Conservation (phyloP, 2,329 filamentous ascomycete species). For the Chrysoporthe deuterocubensis region DNA sequence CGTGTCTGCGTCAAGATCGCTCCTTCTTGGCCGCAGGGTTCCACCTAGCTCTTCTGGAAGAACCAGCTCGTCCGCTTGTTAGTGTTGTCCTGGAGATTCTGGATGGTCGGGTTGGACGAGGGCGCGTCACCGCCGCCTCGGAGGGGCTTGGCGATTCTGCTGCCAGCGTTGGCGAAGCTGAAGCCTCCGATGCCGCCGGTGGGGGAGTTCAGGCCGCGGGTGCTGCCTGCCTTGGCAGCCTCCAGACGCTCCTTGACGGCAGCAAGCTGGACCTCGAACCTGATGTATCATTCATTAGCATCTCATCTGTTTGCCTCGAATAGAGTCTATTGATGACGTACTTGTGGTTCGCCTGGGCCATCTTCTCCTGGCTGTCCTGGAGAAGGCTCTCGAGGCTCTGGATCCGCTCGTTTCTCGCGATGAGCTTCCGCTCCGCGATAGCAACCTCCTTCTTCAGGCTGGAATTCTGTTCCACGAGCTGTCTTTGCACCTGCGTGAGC, state of each 20-base stretch:
- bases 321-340: constrained; percentile 52
- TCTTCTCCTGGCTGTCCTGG: constrained; percentile 97
- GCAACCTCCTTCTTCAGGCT: constrained; percentile 98
- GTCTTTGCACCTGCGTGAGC: constrained; percentile 93
- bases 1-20: neutral
- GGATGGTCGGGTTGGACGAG: constrained; percentile 58
- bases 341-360: constrained; percentile 97
- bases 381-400: constrained; percentile 89
- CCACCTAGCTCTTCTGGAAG: constrained; percentile 61
- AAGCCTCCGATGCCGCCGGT: constrained; percentile 64
- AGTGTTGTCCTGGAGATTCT: constrained; percentile 62
- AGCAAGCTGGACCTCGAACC: constrained; percentile 95
- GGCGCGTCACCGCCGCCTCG: constrained; percentile 60
- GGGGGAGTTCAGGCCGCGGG: constrained; percentile 75
- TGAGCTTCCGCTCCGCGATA: constrained; percentile 95
- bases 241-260: constrained; percentile 98
- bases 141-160: constrained; percentile 71
- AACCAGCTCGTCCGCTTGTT: constrained; percentile 77
- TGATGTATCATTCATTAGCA: constrained; percentile 43
- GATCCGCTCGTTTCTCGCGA: constrained; percentile 95
- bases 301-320: constrained; percentile 7
- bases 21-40: neutral
- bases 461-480: constrained; percentile 97
- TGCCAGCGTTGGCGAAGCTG: constrained; percentile 68
- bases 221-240: constrained; percentile 89